Conservation (phyloP, 192 early-diverging fungal species). For the Coemansia sp. region DNA sequence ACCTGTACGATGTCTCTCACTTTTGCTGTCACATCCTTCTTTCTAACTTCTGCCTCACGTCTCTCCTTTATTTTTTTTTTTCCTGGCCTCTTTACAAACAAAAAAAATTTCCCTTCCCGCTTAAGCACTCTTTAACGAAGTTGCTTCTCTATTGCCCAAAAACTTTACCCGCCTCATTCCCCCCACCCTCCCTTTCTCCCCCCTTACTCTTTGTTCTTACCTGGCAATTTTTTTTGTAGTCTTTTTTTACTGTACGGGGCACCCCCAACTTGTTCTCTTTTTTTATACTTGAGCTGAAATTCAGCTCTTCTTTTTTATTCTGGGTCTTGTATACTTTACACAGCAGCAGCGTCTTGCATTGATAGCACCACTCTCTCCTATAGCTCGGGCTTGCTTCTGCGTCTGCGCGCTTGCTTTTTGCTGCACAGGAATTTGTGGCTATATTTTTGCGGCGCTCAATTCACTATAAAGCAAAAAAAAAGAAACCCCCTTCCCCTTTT, state of each 20-base stretch:
- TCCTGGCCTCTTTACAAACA: background rate
- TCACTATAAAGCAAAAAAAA: background rate
- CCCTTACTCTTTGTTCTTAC: background rate
- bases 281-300: background rate
- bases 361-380: background rate
- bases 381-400: background rate
- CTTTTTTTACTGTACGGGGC: background rate
- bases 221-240: background rate
- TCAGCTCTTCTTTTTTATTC: background rate
- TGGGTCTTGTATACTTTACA: too few species aligned
- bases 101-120: background rate
- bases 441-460: background rate
- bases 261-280: background rate
- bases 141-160: slow-evolving; percentile 7
- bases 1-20: background rate
- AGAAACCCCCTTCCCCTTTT: background rate
- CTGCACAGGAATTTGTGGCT: background rate
- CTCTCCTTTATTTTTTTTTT: background rate
- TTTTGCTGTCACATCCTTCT: background rate
- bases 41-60: background rate
- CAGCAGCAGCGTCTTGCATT: slow-evolving; percentile 1
- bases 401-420: background rate
- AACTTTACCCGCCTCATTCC: background rate
- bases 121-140: slow-evolving; percentile 17
- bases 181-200: background rate